Conservation (phyloP, 371 early-diverging fungal species). For the Rhizomucor pusillus region DNA sequence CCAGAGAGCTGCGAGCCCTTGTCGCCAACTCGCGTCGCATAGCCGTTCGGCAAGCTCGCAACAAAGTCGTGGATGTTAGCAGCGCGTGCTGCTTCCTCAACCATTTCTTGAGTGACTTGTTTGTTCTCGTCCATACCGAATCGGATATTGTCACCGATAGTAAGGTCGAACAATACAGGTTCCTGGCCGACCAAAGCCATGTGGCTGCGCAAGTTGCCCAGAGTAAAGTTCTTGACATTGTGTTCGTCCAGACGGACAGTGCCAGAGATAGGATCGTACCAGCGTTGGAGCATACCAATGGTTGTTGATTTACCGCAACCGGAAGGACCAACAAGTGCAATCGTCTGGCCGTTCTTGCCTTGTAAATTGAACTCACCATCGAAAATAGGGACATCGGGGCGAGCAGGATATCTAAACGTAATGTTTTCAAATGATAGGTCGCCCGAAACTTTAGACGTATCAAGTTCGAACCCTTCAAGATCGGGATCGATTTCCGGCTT, state of each 20-base stretch:
- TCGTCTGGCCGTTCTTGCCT: slow-evolving; percentile 71
- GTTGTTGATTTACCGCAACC: slow-evolving; percentile 76
- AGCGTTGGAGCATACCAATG: slow-evolving; percentile 79
- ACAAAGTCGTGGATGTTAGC: slow-evolving; percentile 83
- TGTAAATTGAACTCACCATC: slow-evolving; percentile 68
- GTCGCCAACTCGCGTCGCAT: slow-evolving; percentile 78
- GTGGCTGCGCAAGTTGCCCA: slow-evolving; percentile 63
- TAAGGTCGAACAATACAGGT: slow-evolving; percentile 75
- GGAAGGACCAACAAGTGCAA: slow-evolving; percentile 58
- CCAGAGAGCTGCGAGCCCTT: slow-evolving; percentile 57
- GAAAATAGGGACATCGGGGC: slow-evolving; percentile 75
- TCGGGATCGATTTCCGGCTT: slow-evolving; percentile 69
- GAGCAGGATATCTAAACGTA: slow-evolving; percentile 81
- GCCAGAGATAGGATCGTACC: slow-evolving; percentile 76
- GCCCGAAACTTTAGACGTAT: slow-evolving; percentile 44
- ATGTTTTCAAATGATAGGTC: slow-evolving; percentile 58
- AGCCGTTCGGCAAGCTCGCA: slow-evolving; percentile 61
- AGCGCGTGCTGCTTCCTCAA: slow-evolving; percentile 55
- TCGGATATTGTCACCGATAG: slow-evolving; percentile 77
- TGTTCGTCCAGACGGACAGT: slow-evolving; percentile 60
- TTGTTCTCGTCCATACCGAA: slow-evolving; percentile 54
- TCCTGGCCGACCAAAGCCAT: slow-evolving; percentile 89
- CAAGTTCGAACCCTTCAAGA: slow-evolving; percentile 52
- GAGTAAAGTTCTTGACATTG: slow-evolving; percentile 60
- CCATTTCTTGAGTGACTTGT: slow-evolving; percentile 50